A percentile compares a stretch with the other conserved stretches of the same genome.
These are phyloP conservation scores for Solanum lycopersicoides DNA, from an alignment of 257 asterid species.

Conservation along the genomic window DNA sequence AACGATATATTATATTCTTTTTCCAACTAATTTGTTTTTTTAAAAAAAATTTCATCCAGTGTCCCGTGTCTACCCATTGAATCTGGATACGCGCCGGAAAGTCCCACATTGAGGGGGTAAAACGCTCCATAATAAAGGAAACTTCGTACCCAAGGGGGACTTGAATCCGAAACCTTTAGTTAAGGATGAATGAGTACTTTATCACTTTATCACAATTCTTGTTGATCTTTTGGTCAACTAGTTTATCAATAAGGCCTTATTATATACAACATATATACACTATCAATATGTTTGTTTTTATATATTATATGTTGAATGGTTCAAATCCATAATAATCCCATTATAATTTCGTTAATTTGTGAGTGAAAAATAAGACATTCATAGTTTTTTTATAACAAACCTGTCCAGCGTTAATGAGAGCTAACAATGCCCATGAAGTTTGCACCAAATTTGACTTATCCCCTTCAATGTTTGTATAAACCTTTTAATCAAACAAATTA, in stretches of 20 bases:
- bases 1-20: no score
- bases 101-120: no score
- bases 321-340: background rate
- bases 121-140: background rate
- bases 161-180: no score
- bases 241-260: background rate
- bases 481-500: constrained; percentile 8
- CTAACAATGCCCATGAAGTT: constrained; percentile 44
- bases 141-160: background rate
- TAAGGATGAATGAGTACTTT: no score
- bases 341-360: background rate
- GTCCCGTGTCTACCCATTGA: no score
- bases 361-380: background rate
- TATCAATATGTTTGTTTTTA: no score
- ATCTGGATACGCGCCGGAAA: background rate
- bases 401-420: constrained; percentile 37
- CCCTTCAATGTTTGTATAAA: constrained; percentile 29
- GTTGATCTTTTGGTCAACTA: background rate
- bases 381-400: constrained; percentile 2
- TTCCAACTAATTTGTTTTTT: no score
- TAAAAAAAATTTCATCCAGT: no score
- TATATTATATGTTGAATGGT: background rate
- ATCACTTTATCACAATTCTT: background rate
- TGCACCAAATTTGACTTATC: constrained; percentile 41
- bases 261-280: background rate